These are phyloP conservation scores for Aspergillus sp. DNA, from an alignment of 2,329 filamentous ascomycete genomes.

Conservation along the genomic window DNA sequence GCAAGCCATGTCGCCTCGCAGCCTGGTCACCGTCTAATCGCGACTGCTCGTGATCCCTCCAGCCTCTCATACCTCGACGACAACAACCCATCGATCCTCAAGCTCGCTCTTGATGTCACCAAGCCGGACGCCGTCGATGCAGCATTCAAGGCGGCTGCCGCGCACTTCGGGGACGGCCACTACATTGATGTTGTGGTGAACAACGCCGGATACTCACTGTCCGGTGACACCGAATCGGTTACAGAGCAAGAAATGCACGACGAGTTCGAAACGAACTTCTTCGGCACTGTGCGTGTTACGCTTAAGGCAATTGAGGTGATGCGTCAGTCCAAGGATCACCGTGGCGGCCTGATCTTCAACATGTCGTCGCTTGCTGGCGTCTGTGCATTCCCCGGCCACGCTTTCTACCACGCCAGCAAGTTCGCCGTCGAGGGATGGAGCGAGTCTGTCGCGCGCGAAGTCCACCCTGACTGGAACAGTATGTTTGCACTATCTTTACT, in stretches of 20 bases:
- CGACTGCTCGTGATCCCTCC: slow-evolving; percentile 48
- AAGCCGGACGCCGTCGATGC: slow-evolving; percentile 36
- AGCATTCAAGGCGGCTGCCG: slow-evolving; percentile 34
- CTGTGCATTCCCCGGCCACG: slow-evolving; percentile 18
- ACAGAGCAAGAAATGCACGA: slow-evolving; percentile 15
- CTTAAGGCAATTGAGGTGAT: neutral
- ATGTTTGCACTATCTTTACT: neutral
- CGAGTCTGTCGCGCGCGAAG: slow-evolving; percentile 21
- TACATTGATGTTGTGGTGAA: slow-evolving; percentile 22
- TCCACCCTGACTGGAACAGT: slow-evolving; percentile 22
- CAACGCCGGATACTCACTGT: slow-evolving; percentile 22
- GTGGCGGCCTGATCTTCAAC: slow-evolving; percentile 21
- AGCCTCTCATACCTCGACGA: slow-evolving; percentile 44
- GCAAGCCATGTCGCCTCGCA: slow-evolving; percentile 38
- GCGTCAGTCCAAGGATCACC: neutral
- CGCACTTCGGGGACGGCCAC: slow-evolving; percentile 30
- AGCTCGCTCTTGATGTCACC: slow-evolving; percentile 51
- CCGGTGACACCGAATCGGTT: slow-evolving; percentile 21
- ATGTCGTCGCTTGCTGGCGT: slow-evolving; percentile 21
- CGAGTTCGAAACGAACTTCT: slow-evolving; percentile 21
- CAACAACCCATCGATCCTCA: slow-evolving; percentile 39
- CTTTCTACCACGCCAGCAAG: slow-evolving; percentile 21
- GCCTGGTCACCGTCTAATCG: slow-evolving; percentile 44
- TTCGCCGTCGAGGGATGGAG: slow-evolving; percentile 24
- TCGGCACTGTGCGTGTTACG: slow-evolving; percentile 6